A percentile compares a stretch with the other conserved stretches of the same genome.
These are phyloP conservation scores for Paramyrothecium roridum DNA, from an alignment of 2,329 filamentous ascomycete species.

Conservation along the genomic window DNA sequence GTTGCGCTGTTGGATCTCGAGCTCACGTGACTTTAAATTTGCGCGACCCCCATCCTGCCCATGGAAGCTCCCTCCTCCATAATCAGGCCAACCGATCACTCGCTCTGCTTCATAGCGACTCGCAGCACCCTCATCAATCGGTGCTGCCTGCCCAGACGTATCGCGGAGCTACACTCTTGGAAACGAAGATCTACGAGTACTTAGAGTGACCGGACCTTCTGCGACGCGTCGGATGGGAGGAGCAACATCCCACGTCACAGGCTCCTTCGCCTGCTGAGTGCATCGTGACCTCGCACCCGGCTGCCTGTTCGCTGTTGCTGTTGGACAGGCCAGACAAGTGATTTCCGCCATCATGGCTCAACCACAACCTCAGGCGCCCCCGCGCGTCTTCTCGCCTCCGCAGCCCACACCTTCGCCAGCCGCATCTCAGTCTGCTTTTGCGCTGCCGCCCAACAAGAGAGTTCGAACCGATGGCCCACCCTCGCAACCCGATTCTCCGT, in stretches of 20 bases:
- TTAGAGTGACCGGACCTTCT: slow-evolving; percentile 13
- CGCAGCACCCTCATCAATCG: slow-evolving; percentile 16
- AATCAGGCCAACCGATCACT: slow-evolving; percentile 18
- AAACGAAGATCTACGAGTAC: background rate
- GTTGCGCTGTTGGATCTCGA: slow-evolving; percentile 7
- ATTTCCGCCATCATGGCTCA: slow-evolving; percentile 50
- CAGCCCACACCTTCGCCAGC: slow-evolving; percentile 61
- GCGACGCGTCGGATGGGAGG: slow-evolving; percentile 43
- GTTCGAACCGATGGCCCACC: slow-evolving; percentile 55
- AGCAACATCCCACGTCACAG: slow-evolving; percentile 40
- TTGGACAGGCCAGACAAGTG: slow-evolving; percentile 1
- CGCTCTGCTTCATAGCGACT: slow-evolving; percentile 19
- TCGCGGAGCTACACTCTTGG: background rate
- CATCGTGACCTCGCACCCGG: slow-evolving; percentile 14
- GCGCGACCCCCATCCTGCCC: slow-evolving; percentile 27
- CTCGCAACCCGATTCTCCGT: slow-evolving; percentile 65
- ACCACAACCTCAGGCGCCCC: slow-evolving; percentile 46
- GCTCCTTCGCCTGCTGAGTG: slow-evolving; percentile 46
- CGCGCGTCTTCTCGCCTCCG: slow-evolving; percentile 59
- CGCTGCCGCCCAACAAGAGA: slow-evolving; percentile 69
- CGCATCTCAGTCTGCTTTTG: slow-evolving; percentile 48
- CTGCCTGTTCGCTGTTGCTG: slow-evolving; percentile 7
- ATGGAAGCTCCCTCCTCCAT: slow-evolving; percentile 26
- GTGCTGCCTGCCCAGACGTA: slow-evolving; percentile 7
- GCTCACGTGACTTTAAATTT: slow-evolving; percentile 42